Conservation (phyloP, 2,329 filamentous ascomycete genomes). For the Ceratocystis variospora region DNA sequence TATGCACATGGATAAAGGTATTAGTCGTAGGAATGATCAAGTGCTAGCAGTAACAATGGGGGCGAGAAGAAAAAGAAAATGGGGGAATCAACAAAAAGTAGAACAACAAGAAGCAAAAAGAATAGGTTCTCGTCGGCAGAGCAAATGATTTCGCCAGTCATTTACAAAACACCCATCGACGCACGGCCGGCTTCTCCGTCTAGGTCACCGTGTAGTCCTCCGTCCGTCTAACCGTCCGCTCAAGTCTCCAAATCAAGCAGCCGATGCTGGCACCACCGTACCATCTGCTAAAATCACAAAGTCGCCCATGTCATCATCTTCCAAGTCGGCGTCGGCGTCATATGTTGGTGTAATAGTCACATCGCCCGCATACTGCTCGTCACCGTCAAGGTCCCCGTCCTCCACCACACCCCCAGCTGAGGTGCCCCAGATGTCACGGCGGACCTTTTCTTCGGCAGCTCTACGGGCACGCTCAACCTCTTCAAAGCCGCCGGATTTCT, state of each 20-base stretch:
- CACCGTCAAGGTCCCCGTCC: conserved; percentile 22
- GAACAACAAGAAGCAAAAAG: neutral
- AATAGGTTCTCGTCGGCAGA: neutral
- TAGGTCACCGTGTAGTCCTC: too few species aligned
- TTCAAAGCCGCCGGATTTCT: conserved; percentile 91
- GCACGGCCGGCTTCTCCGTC: too few species aligned
- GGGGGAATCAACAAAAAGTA: neutral
- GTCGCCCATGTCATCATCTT: conserved; percentile 18
- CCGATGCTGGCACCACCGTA: conserved; percentile 15
- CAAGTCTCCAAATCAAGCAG: neutral
- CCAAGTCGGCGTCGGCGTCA: conserved; percentile 3
- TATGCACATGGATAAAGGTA: conserved; percentile 1
- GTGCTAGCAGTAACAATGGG: neutral
- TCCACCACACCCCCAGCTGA: conserved; percentile 33
- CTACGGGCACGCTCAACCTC: conserved; percentile 77
- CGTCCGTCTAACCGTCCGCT: too few species aligned
- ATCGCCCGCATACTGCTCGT: conserved; percentile 17
- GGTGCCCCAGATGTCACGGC: conserved; percentile 60
- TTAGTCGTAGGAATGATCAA: conserved; percentile 3
- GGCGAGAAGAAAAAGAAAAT: neutral
- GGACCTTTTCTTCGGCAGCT: conserved; percentile 72
- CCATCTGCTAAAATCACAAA: conserved; percentile 18
- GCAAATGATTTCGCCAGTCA: neutral
- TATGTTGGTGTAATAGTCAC: conserved; percentile 7
- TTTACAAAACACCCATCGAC: neutral